Evolutionary conservation across 176 grass and related monocot genomes (phyloP), one percentile per base, ranked within the genome.

Genomic region (Carex pumila): DNA sequence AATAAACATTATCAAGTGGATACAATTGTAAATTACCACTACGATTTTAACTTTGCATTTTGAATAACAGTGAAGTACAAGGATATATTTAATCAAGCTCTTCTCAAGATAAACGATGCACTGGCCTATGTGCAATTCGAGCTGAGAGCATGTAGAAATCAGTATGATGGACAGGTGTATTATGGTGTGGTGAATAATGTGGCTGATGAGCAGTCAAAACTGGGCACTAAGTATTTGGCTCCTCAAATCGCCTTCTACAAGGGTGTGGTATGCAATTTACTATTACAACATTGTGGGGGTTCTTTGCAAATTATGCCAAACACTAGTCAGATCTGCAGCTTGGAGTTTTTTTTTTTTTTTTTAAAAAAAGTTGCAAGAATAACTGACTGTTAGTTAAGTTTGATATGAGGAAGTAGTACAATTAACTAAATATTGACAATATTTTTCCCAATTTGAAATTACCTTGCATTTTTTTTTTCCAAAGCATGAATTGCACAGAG

Each of bases 161-260:
- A 98, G 47, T 92, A 98, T 62, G 83, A 95, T 84, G 95, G 95
- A 36, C 85, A 58, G 5, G 83, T 98, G 17, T 89, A 93, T 39
- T 95, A 95, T 61, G 88, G 89, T 80, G 88, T 98, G 63, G 88
- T 95, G 18, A 98, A 98, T 85, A 95, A 91, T 81, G 89, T 98
- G 52, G 85, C 76, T 37, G 89, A 95, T 6, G 89, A 95, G 57
- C 91, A 95, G 85, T 95, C 92, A 18, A 98, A 91, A 84, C 88
- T 95, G 15, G 92, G 91, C 10, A 90, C 95, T 37, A 93, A 90
- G 66, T 98, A 95, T 87, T 98, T 93, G 2, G 85, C 92, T 79
- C 91, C 93, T 65, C 91, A 98, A 61, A 92, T 98, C 82, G 89
- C 96, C 53, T 95, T 89, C 86, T 98, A 93, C 88, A 98, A 95